phyloP scores from a whole-genome alignment of 2,329 filamentous ascomycete species.

The Penicillium sumatraense region DNA sequence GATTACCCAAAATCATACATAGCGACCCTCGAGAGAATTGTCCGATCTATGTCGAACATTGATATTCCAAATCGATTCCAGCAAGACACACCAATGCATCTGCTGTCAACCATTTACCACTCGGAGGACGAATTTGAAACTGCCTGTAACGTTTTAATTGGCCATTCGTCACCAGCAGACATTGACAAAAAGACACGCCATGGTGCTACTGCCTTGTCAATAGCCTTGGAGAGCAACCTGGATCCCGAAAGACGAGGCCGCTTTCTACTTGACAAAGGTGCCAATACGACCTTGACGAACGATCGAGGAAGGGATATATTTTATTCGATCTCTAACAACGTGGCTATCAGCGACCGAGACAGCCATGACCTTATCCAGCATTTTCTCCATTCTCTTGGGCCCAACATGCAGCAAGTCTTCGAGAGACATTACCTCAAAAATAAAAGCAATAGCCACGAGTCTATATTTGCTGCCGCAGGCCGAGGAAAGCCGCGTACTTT shows the following conservation, averaged over 20 bases:
- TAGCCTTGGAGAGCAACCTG: conserved; percentile 24
- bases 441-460: conserved; percentile 7
- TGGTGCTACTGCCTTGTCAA: conserved; percentile 26
- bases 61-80: conserved; percentile 22
- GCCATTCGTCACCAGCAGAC: conserved; percentile 17
- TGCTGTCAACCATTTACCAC: conserved; percentile 24
- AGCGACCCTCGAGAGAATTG: conserved; percentile 20
- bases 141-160: conserved; percentile 26
- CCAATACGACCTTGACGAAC: conserved; percentile 13
- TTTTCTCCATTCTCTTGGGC: conserved; percentile 19
- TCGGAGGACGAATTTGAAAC: conserved; percentile 30
- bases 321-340: conserved; percentile 26
- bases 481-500: conserved; percentile 21
- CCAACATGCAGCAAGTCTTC: conserved; percentile 17
- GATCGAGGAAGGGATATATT: conserved; percentile 26
- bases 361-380: conserved; percentile 26
- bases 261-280: conserved; percentile 28
- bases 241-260: conserved; percentile 21
- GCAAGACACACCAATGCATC: conserved; percentile 29
- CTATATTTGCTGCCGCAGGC: conserved; percentile 21
- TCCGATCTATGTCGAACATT: conserved; percentile 16
- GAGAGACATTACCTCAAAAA: conserved; percentile 20
- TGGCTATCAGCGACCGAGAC: conserved; percentile 22
- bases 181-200: conserved; percentile 23
- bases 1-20: conserved; percentile 30